Evolutionary conservation across 73 alveolate genomes (phyloP).

Genomic region (Paramecium tetraurelia): DNA sequence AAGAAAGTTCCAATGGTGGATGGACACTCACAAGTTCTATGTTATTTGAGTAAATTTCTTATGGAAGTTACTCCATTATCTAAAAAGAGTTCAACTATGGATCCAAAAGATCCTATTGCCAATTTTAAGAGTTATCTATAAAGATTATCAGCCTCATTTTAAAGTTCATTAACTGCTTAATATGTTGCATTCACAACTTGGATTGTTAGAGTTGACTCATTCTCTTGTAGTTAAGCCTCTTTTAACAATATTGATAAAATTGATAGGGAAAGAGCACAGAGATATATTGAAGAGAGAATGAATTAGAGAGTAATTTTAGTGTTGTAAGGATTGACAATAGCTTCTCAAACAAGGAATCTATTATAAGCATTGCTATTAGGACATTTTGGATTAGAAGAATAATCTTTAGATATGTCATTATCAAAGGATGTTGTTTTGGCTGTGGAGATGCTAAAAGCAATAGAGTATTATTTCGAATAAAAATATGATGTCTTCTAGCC

Average conservation of each 20-base stretch:
- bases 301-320: constrained; percentile 35
- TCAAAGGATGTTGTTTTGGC: constrained; percentile 40
- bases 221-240: constrained; percentile 52
- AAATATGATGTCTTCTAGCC: constrained; percentile 36
- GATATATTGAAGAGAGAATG: constrained; percentile 45
- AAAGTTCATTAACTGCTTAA: constrained; percentile 3
- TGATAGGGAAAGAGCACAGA: constrained; percentile 49
- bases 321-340: not conserved
- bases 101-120: constrained; percentile 79
- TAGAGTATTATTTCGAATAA: constrained; percentile 4
- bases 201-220: constrained; percentile 63
- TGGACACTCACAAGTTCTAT: constrained; percentile 69
- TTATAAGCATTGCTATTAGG: constrained; percentile 11
- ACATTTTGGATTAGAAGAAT: constrained; percentile 43
- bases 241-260: constrained; percentile 40
- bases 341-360: not conserved
- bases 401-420: not conserved
- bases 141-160: constrained; percentile 53
- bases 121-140: constrained; percentile 21
- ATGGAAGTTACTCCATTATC: constrained; percentile 76
- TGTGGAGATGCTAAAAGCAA: constrained; percentile 32
- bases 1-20: constrained; percentile 78
- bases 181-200: constrained; percentile 59
- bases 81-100: constrained; percentile 72
- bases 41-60: constrained; percentile 77